Evolutionary conservation across 768 basidiomycete species (phyloP), one percentile per base, ranked within the genome.

Genomic region (Trametes gibbosa): DNA sequence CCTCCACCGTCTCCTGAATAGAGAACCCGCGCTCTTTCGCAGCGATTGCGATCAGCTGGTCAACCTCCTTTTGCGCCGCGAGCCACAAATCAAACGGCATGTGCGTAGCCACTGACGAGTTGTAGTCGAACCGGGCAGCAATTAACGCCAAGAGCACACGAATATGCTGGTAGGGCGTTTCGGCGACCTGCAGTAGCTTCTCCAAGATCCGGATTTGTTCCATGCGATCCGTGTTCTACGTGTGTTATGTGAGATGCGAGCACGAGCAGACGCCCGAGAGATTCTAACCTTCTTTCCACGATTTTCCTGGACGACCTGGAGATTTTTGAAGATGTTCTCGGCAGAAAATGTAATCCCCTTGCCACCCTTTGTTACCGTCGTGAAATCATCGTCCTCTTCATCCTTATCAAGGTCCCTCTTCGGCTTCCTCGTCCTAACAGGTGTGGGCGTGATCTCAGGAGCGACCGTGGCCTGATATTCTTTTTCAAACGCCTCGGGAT

Each of bases 41-140:
- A 39, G 98, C 80, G 61, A 94, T 85, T 14, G 85, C 81, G 59
- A 99, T 82, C 19, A 98, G 85, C 65, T 89, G 84, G 70, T 98
- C 92, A 55, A 97, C 86, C 74, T 97, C 95, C 43, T 80, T 79
- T 69, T 93, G 90, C 1, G 95, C 93, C 16, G 86, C 79, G 8
- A 87, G 71, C 97, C 97, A 98, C 47, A 92, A 81, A 39, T 98
- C 95, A 59, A 88, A 78, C 7, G 97, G 94, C 89, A 99, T 97
- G 69, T 93, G 86, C 1, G 87, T 83, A 8, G 89, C 78, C 56
- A 89, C 83, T 21, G 88, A 91, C 23, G 92, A 88, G 72, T 94
- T 95, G 78, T 97, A 98, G 76, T 99, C 97, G 71, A 98, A 97
- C 43, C 95, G 90, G 9, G 95, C 92, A 2, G 95, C 94, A 66